Base-by-base conservation (phyloP, 164 flowering plant genomes). In the Santalum album region DNA sequence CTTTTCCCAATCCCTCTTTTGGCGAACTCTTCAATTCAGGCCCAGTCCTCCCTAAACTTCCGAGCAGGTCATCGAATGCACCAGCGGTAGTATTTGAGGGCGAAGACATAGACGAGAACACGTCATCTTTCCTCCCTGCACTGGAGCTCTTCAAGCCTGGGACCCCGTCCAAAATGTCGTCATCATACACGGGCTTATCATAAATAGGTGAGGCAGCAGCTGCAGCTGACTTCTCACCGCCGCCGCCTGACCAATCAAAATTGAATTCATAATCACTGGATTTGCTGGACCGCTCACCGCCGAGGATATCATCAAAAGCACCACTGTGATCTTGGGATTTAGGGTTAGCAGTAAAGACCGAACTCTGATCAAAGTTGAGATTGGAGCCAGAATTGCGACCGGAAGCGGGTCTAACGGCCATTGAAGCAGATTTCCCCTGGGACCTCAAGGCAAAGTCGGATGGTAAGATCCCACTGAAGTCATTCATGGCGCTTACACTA, bases 121-220 rank as follows among this genome's bases (percentile, higher is more conserved):
- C 75, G 35, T 80, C 71, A 6, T 77, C 82, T 25, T 66, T 74
- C 55, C 70, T 73, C 0, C 56, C 68, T 0, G 78, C 48, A 44
- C 42, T 66, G 54, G 73, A 56, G 57, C 57, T 76, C 69, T 75
- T 77, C 63, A 76, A 1, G 35, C 88, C 91, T 0, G 84, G 81
- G 40, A 80, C 61, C 15, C 82, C 88, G 35, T 80, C 78, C 27
- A 82, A 82, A 7, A 80, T 74, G 56, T 80, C 94, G 16, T 76
- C 83, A 56, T 76, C 81, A 23, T 79, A 75, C 5, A 83, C 82
- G 15, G 94, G 94, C 77, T 81, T 86, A 64, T 85, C 92, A 25
- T 54, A 85, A 15, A 69, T 68, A 25, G 77, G 77, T 55, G 62
- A n/a, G n/a, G n/a, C n/a, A n/a, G n/a, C n/a, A n/a, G n/a, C 34